phyloP scores from a whole-genome alignment of 306 rosid genomes.

The Lotus japonicus region DNA sequence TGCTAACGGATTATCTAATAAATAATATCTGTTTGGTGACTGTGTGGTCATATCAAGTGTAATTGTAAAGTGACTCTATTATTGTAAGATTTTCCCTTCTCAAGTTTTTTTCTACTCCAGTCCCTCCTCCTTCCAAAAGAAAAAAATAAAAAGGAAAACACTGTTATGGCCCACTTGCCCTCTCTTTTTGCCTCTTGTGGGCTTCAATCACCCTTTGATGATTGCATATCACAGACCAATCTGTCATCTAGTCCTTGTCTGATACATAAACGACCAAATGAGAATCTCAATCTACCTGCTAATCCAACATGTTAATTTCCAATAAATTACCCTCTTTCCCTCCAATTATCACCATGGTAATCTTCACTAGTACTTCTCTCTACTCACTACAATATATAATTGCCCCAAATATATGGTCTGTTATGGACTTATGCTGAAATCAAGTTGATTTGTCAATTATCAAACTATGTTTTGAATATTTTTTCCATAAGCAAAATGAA shows the following conservation, averaged over 20 bases:
- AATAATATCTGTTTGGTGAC: constrained; percentile 33
- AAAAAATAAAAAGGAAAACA: background rate
- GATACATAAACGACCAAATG: constrained; percentile 47
- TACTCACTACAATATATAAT: constrained; percentile 6
- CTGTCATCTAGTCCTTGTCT: constrained; percentile 67
- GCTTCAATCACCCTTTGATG: constrained; percentile 75
- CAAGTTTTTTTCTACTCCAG: constrained; percentile 12
- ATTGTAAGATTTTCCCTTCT: constrained; percentile 39
- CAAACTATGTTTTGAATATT: background rate
- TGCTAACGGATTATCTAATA: constrained; percentile 24
- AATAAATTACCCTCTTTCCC: constrained; percentile 20
- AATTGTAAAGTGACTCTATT: constrained; percentile 48
- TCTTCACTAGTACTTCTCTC: constrained; percentile 14
- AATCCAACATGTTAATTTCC: constrained; percentile 40
- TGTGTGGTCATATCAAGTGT: constrained; percentile 56
- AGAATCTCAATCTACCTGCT: constrained; percentile 72
- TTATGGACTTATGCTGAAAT: background rate
- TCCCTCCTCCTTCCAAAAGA: constrained; percentile 15
- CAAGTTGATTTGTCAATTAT: constrained; percentile 16
- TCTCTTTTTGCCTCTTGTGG: constrained; percentile 60
- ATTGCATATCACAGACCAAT: constrained; percentile 58
- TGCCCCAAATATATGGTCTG: constrained; percentile 3
- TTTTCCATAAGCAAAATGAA: background rate
- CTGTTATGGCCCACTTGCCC: constrained; percentile 54
- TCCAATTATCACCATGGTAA: constrained; percentile 30